Evolutionary conservation across 2,329 filamentous ascomycete species (phyloP), one percentile per base, ranked within the genome.

Genomic region (Penicillium sp.): DNA sequence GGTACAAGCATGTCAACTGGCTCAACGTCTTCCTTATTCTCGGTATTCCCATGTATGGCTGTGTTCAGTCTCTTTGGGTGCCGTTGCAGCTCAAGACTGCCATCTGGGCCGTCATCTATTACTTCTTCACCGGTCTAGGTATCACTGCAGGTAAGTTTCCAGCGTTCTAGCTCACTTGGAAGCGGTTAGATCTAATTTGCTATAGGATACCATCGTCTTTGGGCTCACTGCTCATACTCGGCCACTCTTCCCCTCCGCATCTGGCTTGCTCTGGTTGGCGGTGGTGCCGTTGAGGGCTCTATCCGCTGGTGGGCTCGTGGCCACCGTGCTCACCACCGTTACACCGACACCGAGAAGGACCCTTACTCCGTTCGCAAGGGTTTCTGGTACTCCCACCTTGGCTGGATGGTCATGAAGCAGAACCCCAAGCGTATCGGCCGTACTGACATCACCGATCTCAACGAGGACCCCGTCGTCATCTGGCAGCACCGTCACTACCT

Each of bases 1-100:
- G 90, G 89, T 87, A 92, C 78, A 88, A 92, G 79, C 92, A 96
- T 72, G 83, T 96, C 80, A 92, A 96, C 82, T 96, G 92, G 91
- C 82, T 96, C 64, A 96, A 96, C 75, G 87, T 90, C 60, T 83
- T 81, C 59, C 83, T 96, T 73, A 93, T 96, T 72, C 75, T 95
- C 62, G 81, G 88, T 64, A 82, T 96, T 44, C 92, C 92, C 41
- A 59, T 92, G 46, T 80, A 84, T 55, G 92, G 92, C 60, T 83
- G 88, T 70, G 75, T 94, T 65, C 82, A 85, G 52, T 82, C 91
- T 49, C 85, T 89, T 77, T 96, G 88, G 87, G 88, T 90, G 44
- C 90, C 90, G 53, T 78, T 93, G 31, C 80, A 85, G 48, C 75
- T 81, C 61, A 85, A 90, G 76, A 95, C 90, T 2, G 82, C 85